Base-by-base conservation (phyloP, 2,329 filamentous ascomycete genomes). In the Amauroascus niger region DNA sequence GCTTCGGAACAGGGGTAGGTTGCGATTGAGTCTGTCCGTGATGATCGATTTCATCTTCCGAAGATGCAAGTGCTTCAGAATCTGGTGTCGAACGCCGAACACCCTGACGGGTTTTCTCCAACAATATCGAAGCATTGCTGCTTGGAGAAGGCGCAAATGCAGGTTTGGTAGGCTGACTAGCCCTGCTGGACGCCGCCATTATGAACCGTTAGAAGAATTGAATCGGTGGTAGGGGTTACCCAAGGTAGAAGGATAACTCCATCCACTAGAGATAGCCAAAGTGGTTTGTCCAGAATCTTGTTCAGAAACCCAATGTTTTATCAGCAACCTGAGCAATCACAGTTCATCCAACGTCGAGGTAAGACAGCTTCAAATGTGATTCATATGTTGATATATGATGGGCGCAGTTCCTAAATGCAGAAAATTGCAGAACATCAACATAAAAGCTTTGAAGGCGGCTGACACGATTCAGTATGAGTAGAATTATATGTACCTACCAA, bases 61-160 rank as follows among this genome's bases (percentile, higher is more conserved):
- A 96, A 60, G 91, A 97, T 50, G 86, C 89, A 56, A 97, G 75
- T 49, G 88, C 91, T 67, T 97, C 91, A 2, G 90, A 96, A 66
- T 97, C 93, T 20, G 91, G 91, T 1, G 91, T 96, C 6, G 88
- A 89, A 52, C 87, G 86, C 62, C 90, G 82, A 53, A 83, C 79
- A 53, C 75, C 74, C 32, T 75, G 67, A 63, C 87, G 86, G 48
- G 85, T 76, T 67, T 89, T 93, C 49, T 91, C 87, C 32, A 88
- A 76, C 46, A 87, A 72, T 37, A 84, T 74, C 37, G 81, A 81
- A 55, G 85, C 81, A 62, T 76, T 84, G 61, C 80, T 74, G 28
- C 30, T 46, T n/a, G 55, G 39, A 52, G 78, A 68, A 7, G 58
- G 74, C 68, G 57, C 71, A 61, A 60, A 75, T 62, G 64, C 74